Evolutionary conservation across 2,329 filamentous ascomycete genomes (phyloP), one percentile per base, ranked within the genome.

Genomic region (Eurotiales sp.): DNA sequence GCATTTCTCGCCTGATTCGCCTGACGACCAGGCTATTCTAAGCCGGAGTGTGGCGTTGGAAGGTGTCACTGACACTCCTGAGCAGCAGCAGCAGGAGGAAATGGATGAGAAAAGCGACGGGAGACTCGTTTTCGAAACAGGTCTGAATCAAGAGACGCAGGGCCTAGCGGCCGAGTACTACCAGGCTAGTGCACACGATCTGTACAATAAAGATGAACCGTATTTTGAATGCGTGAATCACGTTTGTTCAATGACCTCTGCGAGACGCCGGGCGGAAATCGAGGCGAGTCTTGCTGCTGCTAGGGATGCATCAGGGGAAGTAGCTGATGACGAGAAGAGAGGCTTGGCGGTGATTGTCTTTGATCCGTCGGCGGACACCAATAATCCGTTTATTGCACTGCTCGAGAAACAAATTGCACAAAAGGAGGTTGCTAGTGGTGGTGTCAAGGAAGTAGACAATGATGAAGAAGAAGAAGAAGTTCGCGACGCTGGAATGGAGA

Each of bases 181-280:
- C 46, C 72, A 74, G 58, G 74, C 72, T 4, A 72, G 71, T 55
- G 68, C 72, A 1, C 67, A 75, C 54, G 72, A 76, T 40, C 55
- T 71, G n/a, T 65, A 72, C 47, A 72, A 65, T 44, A 42, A 10
- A 11, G 61, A 64, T 15, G 63, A 58, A 7, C 67, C 69, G 0
- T 75, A 69, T 53, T 75, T 75, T 43, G 68, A 74, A 52, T 75
- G 73, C 46, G 49, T 66, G 12, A 71, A 73, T 44, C 73, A 76
- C 55, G 59, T 68, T 15, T 74, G 72, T 47, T 70, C 67, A 0
- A 62, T 71, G 15, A 70, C 68, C 1, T 40, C 51, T 2, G 30
- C 45, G 21, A 53, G 49, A 10, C 6, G 40, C 4, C 14, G 25
- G 17, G 51, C 45, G 2, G 46, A 53, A n/a, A 27, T 53, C 19